Conservation (phyloP, 2,329 filamentous ascomycete species). For the Zasmidium angulare region DNA sequence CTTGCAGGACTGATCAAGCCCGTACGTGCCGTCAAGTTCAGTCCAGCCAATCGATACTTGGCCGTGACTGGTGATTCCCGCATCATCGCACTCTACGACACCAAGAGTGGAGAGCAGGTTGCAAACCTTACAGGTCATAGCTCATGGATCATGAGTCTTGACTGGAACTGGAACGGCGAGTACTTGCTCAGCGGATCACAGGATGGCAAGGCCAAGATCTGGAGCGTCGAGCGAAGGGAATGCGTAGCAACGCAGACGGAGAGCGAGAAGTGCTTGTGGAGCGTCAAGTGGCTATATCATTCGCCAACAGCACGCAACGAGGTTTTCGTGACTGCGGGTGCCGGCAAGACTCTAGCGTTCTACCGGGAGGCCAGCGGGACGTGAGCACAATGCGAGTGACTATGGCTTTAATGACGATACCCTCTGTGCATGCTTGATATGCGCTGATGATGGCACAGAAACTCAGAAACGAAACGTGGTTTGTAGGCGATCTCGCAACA, state of each 20-base stretch:
- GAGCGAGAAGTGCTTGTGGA: constrained; percentile 78
- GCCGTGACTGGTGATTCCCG: constrained; percentile 88
- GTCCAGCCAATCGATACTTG: constrained; percentile 77
- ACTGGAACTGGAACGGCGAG: constrained; percentile 93
- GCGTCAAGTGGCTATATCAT: constrained; percentile 80
- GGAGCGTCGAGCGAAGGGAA: constrained; percentile 78
- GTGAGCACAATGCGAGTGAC: constrained; percentile 36
- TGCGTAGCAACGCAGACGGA: constrained; percentile 95
- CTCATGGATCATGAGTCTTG: constrained; percentile 85
- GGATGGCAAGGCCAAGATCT: constrained; percentile 94
- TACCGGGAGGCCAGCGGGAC: constrained; percentile 80
- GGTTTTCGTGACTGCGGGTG: constrained; percentile 76
- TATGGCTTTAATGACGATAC: background rate
- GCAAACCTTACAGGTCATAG: constrained; percentile 77
- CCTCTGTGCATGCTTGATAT: background rate
- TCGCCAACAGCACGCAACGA: constrained; percentile 55
- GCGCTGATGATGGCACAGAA: background rate
- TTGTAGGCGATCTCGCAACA: background rate
- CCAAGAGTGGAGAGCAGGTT: constrained; percentile 87
- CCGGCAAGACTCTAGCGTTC: constrained; percentile 73
- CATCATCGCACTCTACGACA: constrained; percentile 89
- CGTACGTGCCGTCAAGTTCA: constrained; percentile 83
- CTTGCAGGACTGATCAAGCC: constrained; percentile 87
- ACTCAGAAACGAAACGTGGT: background rate
- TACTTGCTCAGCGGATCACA: constrained; percentile 80